Base-by-base conservation (phyloP, 345 rosid genomes). In the Pistacia vera region DNA sequence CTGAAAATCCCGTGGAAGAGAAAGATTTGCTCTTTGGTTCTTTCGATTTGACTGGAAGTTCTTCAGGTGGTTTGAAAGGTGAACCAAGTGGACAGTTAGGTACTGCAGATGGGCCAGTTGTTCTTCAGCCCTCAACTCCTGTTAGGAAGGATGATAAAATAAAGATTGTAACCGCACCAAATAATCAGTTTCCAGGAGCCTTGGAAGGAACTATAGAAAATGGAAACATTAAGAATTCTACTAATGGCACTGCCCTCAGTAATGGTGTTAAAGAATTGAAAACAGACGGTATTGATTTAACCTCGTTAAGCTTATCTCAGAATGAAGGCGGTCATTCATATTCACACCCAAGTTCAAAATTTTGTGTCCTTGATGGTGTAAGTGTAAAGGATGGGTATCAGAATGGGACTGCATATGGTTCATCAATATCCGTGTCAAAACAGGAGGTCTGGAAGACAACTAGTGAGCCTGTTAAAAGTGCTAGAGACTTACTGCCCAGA, bases 21-120 rank as follows among this genome's bases (percentile, higher is more conserved):
- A 82, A 74, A 62, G 82, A 60, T 28, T n/a, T 77, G 79, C 92
- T 70, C n/a, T 83, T 88, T 70, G 95, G 95, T 72, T 86, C 95
- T 56, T 83, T 84, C 51, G 78, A 79, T 80, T 38, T 76, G 48
- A 33, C 81, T 56, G 81, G 79, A 77, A 87, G 75, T 4, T 73
- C 92, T 82, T 78, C 85, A 51, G 81, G 78, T 54, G 75, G 74
- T 79, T 69, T 85, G 60, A 80, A 70, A 74, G 82, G 83, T 65
- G 86, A 77, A 66, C 79, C 79, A 59, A 78, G 75, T 12, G 65
- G 44, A 59, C 76, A 76, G 28, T 51, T 55, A 30, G 80, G 78
- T 80, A 78, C 83, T 77, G 61, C 74, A 1, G 79, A 84, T 59
- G 87, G 82, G 72, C 71, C 77, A 0, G 70, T 76, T n/a, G 81